These are phyloP conservation scores for Onygena corvina DNA, from an alignment of 2,329 filamentous ascomycete genomes.

Conservation along the genomic window DNA sequence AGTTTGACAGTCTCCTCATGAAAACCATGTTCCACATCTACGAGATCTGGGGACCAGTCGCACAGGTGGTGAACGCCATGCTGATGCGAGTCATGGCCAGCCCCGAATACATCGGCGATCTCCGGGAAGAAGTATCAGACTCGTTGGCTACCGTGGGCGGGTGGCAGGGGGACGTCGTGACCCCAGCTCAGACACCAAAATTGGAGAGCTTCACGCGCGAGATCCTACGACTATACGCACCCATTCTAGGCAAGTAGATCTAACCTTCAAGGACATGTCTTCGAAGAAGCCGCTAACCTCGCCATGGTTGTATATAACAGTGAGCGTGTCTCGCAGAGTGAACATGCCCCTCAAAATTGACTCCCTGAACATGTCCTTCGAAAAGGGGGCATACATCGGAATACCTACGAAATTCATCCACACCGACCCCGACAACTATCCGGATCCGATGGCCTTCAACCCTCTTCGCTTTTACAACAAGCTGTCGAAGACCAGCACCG, in stretches of 20 bases:
- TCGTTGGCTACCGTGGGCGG: not conserved
- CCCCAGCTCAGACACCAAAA: not conserved
- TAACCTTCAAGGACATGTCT: too few species aligned
- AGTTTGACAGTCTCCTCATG: not conserved
- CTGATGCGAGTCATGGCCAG: not conserved
- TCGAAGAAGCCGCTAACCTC: too few species aligned
- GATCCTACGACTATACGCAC: not conserved
- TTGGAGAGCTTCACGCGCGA: conserved; percentile 2
- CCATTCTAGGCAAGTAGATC: not conserved
- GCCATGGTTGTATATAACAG: not conserved
- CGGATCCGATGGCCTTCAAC: conserved; percentile 2
- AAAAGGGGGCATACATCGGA: not conserved
- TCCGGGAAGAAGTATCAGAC: not conserved
- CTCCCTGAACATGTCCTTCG: not conserved
- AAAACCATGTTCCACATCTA: conserved; percentile 1
- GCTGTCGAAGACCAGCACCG: not conserved
- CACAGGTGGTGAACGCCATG: not conserved
- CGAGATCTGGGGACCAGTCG: not conserved
- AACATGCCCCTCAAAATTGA: not conserved
- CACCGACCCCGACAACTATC: conserved; percentile 1
- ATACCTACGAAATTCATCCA: not conserved
- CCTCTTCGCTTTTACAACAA: not conserved
- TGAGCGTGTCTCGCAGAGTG: not conserved
- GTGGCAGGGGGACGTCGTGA: not conserved
- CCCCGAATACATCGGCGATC: not conserved